These are phyloP conservation scores for Gonium pectorale DNA, from an alignment of 139 green algal genomes.

Conservation along the genomic window DNA sequence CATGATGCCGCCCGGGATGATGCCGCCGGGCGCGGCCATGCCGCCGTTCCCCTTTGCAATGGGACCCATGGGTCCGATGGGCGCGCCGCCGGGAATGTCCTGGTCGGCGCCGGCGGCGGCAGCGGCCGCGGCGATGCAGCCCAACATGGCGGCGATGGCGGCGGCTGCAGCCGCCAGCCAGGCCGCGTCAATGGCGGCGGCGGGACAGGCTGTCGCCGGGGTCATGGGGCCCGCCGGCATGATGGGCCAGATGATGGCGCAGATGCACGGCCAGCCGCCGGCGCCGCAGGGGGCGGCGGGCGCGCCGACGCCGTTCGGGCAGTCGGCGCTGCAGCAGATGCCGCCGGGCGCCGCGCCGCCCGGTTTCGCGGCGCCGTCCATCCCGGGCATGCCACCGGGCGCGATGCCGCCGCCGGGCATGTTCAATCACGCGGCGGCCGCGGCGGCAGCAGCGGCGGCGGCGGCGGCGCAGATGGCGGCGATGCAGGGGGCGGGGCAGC, in stretches of 20 bases:
- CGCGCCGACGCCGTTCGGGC: background rate
- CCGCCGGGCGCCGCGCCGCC: background rate
- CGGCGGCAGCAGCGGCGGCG: background rate
- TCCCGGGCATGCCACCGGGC: background rate
- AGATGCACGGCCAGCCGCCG: background rate
- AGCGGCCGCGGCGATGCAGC: constrained; percentile 21
- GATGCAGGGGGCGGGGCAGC: background rate
- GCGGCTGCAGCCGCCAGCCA: constrained; percentile 21
- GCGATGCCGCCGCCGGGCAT: background rate
- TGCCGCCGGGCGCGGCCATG: background rate
- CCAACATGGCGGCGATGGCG: constrained; percentile 11
- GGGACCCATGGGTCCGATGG: constrained; percentile 6
- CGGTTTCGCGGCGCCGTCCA: background rate
- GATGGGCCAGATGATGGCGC: background rate
- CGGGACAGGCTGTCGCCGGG: background rate
- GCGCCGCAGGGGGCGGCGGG: background rate
- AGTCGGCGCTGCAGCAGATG: background rate
- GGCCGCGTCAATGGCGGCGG: constrained; percentile 5
- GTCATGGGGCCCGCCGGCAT: background rate
- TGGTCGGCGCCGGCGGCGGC: constrained; percentile 15
- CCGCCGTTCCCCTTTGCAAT: constrained; percentile 24
- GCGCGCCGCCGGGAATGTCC: background rate
- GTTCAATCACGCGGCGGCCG: background rate
- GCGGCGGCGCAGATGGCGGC: constrained; percentile 2
- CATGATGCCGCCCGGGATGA: constrained; percentile 44